These are phyloP conservation scores for Lasiosphaeris hirsuta DNA, from an alignment of 495 filamentous ascomycete species.

Conservation along the genomic window DNA sequence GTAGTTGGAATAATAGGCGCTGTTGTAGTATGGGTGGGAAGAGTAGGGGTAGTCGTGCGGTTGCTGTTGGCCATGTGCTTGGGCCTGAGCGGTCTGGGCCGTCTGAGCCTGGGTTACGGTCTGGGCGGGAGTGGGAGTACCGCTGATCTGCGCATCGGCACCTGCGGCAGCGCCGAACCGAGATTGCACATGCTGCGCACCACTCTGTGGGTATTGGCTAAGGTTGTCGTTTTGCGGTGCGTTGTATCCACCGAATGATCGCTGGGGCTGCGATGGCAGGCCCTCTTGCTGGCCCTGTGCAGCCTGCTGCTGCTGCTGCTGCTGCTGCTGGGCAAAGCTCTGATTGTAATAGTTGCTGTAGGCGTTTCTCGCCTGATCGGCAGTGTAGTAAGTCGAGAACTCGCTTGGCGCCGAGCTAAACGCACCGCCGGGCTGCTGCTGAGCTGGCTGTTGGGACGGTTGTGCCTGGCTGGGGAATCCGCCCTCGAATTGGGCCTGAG, in stretches of 20 bases:
- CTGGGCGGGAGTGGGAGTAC: slow-evolving; percentile 73
- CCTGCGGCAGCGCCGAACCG: slow-evolving; percentile 54
- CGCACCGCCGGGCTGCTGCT: slow-evolving; percentile 52
- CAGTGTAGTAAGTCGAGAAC: slow-evolving; percentile 81
- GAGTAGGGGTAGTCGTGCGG: slow-evolving; percentile 65
- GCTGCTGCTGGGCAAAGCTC: slow-evolving; percentile 59
- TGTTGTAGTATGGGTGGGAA: slow-evolving; percentile 74
- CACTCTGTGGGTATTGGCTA: slow-evolving; percentile 70
- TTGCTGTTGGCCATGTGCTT: slow-evolving; percentile 55
- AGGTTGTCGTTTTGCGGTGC: slow-evolving; percentile 67
- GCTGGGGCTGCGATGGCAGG: slow-evolving; percentile 57
- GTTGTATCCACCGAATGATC: slow-evolving; percentile 72
- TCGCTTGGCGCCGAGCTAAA: slow-evolving; percentile 75
- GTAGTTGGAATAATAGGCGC: slow-evolving; percentile 76
- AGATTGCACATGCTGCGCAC: slow-evolving; percentile 40
- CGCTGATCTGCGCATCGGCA: slow-evolving; percentile 73
- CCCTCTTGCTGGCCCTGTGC: slow-evolving; percentile 69
- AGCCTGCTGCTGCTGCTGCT: slow-evolving; percentile 56
- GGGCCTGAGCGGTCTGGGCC: slow-evolving; percentile 62
- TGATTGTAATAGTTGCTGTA: slow-evolving; percentile 77
- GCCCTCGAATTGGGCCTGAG: slow-evolving; percentile 40
- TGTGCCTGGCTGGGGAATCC: slow-evolving; percentile 59
- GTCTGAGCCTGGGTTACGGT: slow-evolving; percentile 34
- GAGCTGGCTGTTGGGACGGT: slow-evolving; percentile 49
- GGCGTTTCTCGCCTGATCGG: slow-evolving; percentile 70